Evolutionary conservation across 345 rosid species (phyloP).

Genomic region (Ceriops decandra): DNA sequence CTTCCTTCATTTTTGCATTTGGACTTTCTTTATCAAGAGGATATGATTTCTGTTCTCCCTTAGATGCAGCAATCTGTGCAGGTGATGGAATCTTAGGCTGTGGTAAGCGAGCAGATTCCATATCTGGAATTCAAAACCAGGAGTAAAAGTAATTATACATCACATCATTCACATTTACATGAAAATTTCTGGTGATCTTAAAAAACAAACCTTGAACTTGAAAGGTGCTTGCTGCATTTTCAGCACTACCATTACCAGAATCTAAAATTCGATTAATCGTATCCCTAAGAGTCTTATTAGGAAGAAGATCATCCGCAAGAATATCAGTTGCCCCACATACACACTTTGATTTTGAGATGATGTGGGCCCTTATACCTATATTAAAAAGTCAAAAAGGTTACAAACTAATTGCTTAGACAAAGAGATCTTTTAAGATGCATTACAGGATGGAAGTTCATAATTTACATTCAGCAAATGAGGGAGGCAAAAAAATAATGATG

Average conservation of each 20-base stretch:
- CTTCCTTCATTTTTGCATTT: slow-evolving; percentile 29
- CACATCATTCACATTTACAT: not conserved
- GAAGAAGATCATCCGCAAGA: slow-evolving; percentile 95
- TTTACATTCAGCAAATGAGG: too few species aligned
- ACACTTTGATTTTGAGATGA: slow-evolving; percentile 71
- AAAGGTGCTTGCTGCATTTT: slow-evolving; percentile 69
- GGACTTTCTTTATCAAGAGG: slow-evolving; percentile 38
- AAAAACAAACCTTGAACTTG: slow-evolving; percentile 79
- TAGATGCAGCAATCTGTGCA: slow-evolving; percentile 63
- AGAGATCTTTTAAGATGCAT: not conserved
- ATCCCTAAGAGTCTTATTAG: slow-evolving; percentile 91
- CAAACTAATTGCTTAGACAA: not conserved
- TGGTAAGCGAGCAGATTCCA: slow-evolving; percentile 61
- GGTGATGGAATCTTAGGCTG: slow-evolving; percentile 72
- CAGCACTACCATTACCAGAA: slow-evolving; percentile 84
- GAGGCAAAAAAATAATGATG: too few species aligned
- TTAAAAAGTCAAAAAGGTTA: not conserved
- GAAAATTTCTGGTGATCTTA: not conserved
- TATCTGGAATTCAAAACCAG: slow-evolving; percentile 3
- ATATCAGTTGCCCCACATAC: slow-evolving; percentile 80
- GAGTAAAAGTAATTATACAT: not conserved
- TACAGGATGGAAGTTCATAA: too few species aligned
- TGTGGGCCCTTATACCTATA: slow-evolving; percentile 82
- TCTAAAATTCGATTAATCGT: slow-evolving; percentile 89
- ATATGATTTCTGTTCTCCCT: slow-evolving; percentile 49